Evolutionary conservation across 768 basidiomycete genomes (phyloP), one percentile per base, ranked within the genome.

Genomic region (Scleroderma citrinum): DNA sequence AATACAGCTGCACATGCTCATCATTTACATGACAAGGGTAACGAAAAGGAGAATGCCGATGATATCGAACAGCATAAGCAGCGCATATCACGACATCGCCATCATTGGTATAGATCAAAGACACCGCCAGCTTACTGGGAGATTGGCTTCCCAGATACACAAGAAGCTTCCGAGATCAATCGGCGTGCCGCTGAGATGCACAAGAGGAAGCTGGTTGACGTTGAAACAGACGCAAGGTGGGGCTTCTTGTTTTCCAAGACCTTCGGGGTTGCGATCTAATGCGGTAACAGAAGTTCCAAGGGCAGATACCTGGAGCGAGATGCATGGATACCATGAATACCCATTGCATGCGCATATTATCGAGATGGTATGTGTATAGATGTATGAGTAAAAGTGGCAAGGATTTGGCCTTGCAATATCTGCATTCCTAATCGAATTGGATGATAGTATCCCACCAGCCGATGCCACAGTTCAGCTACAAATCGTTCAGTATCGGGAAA

Each of bases 61-160:
- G 59, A 56, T 1, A 62, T 69, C 38, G 68, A 69, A 12, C 67
- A 73, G n/a, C 89, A 87, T 60, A 81, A 80, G 66, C 76, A 86
- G 53, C 68, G 73, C 7, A 83, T 90, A 44, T 89, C 85, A 32
- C 74, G 83, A 26, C 87, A 90, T 63, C 75, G 85, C 14, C 75
- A 82, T 50, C 75, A 82, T 17, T 91, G 86, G 87, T 73, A 73
- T 24, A 74, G 80, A 40, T 74, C 82, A 1, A 76, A 73, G 44
- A 92, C 90, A 2, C 93, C 93, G 11, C 91, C 90, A 1, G 82
- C 81, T 14, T 95, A 89, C 66, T 94, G 92, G 89, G 75, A 84
- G 48, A 92, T 94, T 49, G 91, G 87, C 1, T 94, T 97, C 62
- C 93, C 93, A 1, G 73, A 75, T 55, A 93, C 92, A 3, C 92